Conservation (phyloP, 2,329 filamentous ascomycete genomes). For the Trichophyton schoenleinii region DNA sequence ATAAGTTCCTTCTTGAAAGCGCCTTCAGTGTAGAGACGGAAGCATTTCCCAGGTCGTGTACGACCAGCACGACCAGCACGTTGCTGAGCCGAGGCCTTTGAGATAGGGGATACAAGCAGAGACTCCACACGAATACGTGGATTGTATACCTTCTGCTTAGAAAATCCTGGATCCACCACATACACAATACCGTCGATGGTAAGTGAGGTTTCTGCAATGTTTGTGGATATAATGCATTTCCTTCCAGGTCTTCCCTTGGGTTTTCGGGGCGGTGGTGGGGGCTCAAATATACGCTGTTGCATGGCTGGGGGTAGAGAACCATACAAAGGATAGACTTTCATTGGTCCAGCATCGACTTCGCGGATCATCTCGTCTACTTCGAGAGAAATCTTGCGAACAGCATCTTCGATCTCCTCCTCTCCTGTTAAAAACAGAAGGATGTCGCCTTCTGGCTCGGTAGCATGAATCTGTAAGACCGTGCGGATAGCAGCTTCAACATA, state of each 20-base stretch:
- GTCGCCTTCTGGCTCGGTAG: slow-evolving; percentile 81
- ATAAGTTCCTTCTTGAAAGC: slow-evolving; percentile 98
- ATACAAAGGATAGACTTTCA: slow-evolving; percentile 87
- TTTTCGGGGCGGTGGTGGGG: slow-evolving; percentile 60
- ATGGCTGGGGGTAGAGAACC: slow-evolving; percentile 83
- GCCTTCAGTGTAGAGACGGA: slow-evolving; percentile 85
- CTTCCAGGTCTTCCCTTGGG: slow-evolving; percentile 75
- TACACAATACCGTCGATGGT: slow-evolving; percentile 99
- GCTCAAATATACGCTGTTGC: slow-evolving; percentile 91
- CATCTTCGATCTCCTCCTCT: slow-evolving; percentile 97
- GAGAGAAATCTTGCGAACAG: slow-evolving; percentile 76
- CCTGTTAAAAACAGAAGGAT: slow-evolving; percentile 90
- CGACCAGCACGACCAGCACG: slow-evolving; percentile 97
- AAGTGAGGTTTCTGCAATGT: slow-evolving; percentile 94
- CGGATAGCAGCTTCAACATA: slow-evolving; percentile 92
- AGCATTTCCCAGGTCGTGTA: slow-evolving; percentile 96
- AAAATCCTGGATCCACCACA: slow-evolving; percentile 97
- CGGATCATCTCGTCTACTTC: slow-evolving; percentile 85
- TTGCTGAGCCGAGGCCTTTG: slow-evolving; percentile 93
- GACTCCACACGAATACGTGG: slow-evolving; percentile 93
- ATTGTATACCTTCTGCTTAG: slow-evolving; percentile 99
- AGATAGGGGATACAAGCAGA: slow-evolving; percentile 92
- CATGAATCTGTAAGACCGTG: slow-evolving; percentile 93
- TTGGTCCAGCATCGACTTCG: slow-evolving; percentile 80
- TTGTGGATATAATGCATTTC: slow-evolving; percentile 89